A percentile compares a stretch with the other conserved stretches of the same genome.
Conservation (phyloP, 2,329 filamentous ascomycete genomes). For the Aspergillus sp. region DNA sequence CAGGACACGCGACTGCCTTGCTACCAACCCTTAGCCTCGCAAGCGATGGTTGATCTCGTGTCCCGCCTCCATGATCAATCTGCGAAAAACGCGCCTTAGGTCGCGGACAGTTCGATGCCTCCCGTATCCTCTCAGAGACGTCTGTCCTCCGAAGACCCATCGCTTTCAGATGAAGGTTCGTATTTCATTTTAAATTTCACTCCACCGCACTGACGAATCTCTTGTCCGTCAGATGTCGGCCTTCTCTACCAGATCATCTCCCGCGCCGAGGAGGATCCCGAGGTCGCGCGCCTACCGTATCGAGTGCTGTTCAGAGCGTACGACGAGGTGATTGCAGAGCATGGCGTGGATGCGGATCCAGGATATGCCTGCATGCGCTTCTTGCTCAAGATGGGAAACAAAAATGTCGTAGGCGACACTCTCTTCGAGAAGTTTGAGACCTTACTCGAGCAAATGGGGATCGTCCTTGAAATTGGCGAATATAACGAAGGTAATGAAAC, state of each 20-base stretch:
- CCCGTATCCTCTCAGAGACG: constrained; percentile 43
- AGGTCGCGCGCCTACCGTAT: constrained; percentile 65
- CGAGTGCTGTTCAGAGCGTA: constrained; percentile 80
- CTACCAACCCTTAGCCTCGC: constrained; percentile 25
- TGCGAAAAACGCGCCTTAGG: constrained; percentile 44
- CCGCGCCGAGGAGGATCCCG: constrained; percentile 64
- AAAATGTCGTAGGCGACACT: constrained; percentile 51
- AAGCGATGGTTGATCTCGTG: constrained; percentile 35
- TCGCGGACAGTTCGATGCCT: constrained; percentile 50
- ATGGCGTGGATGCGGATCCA: constrained; percentile 68
- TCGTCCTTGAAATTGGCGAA: constrained; percentile 62
- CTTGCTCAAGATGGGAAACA: constrained; percentile 73
- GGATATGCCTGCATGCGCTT: constrained; percentile 75
- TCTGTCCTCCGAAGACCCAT: constrained; percentile 39
- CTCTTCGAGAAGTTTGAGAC: constrained; percentile 69
- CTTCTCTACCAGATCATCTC: constrained; percentile 74
- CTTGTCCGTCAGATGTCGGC: constrained; percentile 62
- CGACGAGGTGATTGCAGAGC: constrained; percentile 67
- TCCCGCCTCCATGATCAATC: constrained; percentile 41
- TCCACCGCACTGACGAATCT: not conserved
- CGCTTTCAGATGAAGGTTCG: constrained; percentile 61
- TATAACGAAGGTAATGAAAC: constrained; percentile 29
- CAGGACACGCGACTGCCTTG: constrained; percentile 3
- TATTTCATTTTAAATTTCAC: not conserved
- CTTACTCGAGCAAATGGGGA: constrained; percentile 66